Base-by-base conservation (phyloP, 176 grass and related monocot species). In the Aegilops tauschii region DNA sequence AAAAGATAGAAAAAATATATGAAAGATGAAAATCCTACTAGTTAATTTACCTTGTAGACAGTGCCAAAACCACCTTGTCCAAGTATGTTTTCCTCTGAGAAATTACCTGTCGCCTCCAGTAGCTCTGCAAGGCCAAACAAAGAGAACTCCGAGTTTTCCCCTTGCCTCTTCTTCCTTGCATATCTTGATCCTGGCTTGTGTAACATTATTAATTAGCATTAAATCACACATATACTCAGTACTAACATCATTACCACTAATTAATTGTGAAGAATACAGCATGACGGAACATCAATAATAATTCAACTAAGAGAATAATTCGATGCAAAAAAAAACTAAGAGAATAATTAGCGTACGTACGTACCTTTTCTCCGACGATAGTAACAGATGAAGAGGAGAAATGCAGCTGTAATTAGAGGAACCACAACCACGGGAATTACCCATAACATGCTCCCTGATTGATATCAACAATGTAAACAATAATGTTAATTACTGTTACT, bases 21-120 rank as follows among this genome's bases (percentile, higher is more conserved):
- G 50, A 29, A 76, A 76, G n/a, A 18, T 80, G 13, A 65, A 64
- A 45, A 45, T 45, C 44, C 44, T 45, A 45, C 11, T 45, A 45
- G 13, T 21, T 3, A 8, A 61, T 67, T 27, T 88, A 92, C 90
- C 86, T 89, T 88, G 1, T 92, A 92, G 17, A 92, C 90, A 30
- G 81, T 23, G 34, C 90, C 90, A 73, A 88, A 92, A 0, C 90
- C 90, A 73, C 90, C 90, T 80, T 85, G 42, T 67, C 87, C 87
- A 56, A 89, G 87, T 61, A 59, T 85, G 31, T 63, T 89, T 58
- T 73, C 90, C 20, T 77, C 78, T 8, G 86, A 78, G 59, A 89
- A 89, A 36, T 83, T 61, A 65, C 56, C 0, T 82, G 86, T 92
- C 5, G 90, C 90, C 13, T 40, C 30, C 67, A 72, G 6, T 66